These are phyloP conservation scores for Phalaenopsis aphrodite DNA, from an alignment of 106 monocot genomes.

Conservation along the genomic window DNA sequence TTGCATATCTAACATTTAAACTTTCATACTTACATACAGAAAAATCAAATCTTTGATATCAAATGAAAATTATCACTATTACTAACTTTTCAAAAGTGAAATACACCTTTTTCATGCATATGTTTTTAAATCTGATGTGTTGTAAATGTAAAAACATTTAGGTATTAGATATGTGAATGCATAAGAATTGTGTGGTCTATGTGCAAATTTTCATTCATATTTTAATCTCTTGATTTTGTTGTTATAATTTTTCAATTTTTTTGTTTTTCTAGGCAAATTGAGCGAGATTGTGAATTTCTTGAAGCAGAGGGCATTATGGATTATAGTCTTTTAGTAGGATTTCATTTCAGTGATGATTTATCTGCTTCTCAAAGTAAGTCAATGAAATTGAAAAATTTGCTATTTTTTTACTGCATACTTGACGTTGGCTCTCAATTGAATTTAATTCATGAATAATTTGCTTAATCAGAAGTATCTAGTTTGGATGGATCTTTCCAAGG, in stretches of 20 bases:
- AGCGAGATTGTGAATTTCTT: conserved; percentile 40
- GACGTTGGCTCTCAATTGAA: conserved; percentile 8
- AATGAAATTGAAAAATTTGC: background rate
- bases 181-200: no score
- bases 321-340: conserved; percentile 56
- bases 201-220: no score
- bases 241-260: background rate
- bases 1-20: no score
- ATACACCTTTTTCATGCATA: no score
- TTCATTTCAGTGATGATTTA: conserved; percentile 37
- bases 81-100: no score
- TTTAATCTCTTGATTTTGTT: background rate
- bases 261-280: conserved; percentile 29
- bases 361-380: conserved; percentile 29
- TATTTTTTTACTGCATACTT: background rate
- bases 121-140: no score
- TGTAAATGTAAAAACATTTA: no score
- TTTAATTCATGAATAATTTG: background rate
- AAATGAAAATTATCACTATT: no score
- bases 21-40: no score
- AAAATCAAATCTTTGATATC: no score
- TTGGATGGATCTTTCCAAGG: conserved; percentile 17
- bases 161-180: no score
- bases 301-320: conserved; percentile 65
- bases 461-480: conserved; percentile 10